Evolutionary conservation across 345 rosid species (phyloP).

Genomic region (Carallia brachiata): DNA sequence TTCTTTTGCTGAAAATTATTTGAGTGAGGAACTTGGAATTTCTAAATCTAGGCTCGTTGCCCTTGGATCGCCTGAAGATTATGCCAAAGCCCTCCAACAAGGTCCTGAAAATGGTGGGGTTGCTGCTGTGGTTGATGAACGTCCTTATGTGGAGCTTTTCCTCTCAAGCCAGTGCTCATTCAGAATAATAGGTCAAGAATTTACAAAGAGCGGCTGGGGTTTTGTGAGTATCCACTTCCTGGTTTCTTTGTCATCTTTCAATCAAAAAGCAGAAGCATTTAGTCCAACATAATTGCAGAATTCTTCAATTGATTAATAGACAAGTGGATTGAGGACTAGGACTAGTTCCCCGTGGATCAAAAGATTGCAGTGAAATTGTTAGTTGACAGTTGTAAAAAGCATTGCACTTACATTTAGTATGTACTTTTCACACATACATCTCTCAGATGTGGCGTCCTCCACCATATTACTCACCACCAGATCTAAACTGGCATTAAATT

Average conservation of each 20-base stretch:
- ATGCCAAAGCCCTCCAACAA: conserved; percentile 56
- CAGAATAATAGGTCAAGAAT: conserved; percentile 74
- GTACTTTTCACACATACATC: no score
- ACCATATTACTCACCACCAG: background rate
- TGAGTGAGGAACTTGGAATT: conserved; percentile 70
- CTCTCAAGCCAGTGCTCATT: conserved; percentile 73
- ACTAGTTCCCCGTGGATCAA: background rate
- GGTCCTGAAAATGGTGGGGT: conserved; percentile 89
- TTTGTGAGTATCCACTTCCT: conserved; percentile 57
- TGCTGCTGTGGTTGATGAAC: conserved; percentile 86
- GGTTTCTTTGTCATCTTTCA: background rate
- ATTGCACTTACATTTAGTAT: no score
- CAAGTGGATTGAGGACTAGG: background rate
- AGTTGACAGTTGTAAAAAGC: no score
- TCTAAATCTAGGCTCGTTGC: conserved; percentile 64
- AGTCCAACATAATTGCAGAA: background rate
- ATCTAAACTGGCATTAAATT: background rate
- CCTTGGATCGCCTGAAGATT: conserved; percentile 82
- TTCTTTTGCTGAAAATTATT: conserved; percentile 76
- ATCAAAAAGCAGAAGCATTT: background rate
- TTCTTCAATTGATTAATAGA: background rate
- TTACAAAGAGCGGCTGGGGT: conserved; percentile 94
- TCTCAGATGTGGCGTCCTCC: no score
- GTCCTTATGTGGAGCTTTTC: conserved; percentile 70
- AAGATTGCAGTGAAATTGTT: background rate